phyloP scores from a whole-genome alignment of 2,329 filamentous ascomycete genomes.

The Phaeophleospora eucalypticola region DNA sequence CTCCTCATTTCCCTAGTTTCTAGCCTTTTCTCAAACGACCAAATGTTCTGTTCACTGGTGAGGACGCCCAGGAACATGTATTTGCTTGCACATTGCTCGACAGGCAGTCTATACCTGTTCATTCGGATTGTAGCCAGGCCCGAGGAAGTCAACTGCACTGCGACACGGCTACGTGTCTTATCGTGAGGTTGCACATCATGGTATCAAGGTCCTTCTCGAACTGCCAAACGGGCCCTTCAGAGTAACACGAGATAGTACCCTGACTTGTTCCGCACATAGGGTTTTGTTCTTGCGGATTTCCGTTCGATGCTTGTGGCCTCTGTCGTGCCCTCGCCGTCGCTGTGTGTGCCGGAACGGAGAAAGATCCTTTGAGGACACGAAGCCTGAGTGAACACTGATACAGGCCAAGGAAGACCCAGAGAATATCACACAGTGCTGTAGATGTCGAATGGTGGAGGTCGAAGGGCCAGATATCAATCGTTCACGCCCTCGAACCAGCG shows the following conservation, averaged over 20 bases:
- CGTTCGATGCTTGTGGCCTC: background rate
- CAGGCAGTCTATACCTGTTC: no score
- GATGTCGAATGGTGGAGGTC: background rate
- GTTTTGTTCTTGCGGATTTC: background rate
- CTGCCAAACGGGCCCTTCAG: no score
- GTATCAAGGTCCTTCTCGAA: background rate
- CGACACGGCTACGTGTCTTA: background rate
- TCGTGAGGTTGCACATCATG: background rate
- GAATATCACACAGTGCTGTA: no score
- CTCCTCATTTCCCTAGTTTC: no score
- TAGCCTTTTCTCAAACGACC: no score
- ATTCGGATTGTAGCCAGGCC: no score
- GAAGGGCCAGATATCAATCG: background rate
- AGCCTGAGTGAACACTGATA: background rate
- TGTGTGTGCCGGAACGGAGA: background rate
- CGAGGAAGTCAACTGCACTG: background rate
- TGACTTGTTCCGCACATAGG: no score
- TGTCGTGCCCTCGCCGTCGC: background rate
- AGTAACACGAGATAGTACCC: no score
- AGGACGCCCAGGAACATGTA: no score
- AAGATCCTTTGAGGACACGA: background rate
- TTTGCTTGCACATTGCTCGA: no score
- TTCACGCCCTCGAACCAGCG: background rate
- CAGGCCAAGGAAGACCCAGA: no score
- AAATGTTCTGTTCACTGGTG: no score